A percentile compares a stretch with the other conserved stretches of the same genome.
These are phyloP conservation scores for Lipomyces orientalis DNA, from an alignment of 805 yeast genomes.

Conservation along the genomic window DNA sequence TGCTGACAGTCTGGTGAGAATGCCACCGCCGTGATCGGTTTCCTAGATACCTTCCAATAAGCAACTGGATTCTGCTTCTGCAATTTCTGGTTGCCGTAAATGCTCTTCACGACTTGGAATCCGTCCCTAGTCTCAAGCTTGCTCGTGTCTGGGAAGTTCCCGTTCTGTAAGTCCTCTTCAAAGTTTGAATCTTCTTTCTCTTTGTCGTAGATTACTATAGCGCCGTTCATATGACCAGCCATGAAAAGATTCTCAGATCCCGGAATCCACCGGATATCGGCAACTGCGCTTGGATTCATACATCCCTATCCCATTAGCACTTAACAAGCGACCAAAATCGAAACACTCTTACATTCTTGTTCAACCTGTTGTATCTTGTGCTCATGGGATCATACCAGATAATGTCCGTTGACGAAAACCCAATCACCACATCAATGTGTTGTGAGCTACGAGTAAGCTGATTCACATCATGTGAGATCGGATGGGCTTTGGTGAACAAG, in stretches of 20 bases:
- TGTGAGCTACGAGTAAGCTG: constrained; percentile 41
- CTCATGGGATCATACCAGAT: constrained; percentile 62
- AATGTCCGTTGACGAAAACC: constrained; percentile 71
- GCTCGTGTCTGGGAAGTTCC: constrained; percentile 17
- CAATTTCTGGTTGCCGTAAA: constrained; percentile 25
- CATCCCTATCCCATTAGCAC: constrained; percentile 44
- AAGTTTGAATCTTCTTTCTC: constrained; percentile 52
- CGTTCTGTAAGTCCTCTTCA: constrained; percentile 21
- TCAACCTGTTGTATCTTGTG: constrained; percentile 57
- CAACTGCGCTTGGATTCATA: constrained; percentile 52
- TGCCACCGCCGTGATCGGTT: constrained; percentile 59
- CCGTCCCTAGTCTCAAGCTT: constrained; percentile 26
- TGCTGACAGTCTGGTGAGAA: constrained; percentile 53
- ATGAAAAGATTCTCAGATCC: constrained; percentile 53
- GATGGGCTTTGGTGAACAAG: constrained; percentile 49
- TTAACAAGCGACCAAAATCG: not conserved
- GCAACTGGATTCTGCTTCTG: constrained; percentile 55
- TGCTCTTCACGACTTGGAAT: constrained; percentile 32
- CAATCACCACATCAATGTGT: constrained; percentile 60
- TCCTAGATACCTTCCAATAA: constrained; percentile 65
- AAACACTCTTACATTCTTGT: constrained; percentile 47
- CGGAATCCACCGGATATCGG: constrained; percentile 56
- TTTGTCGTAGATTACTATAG: constrained; percentile 57
- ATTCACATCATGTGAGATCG: constrained; percentile 50
- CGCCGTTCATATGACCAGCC: constrained; percentile 70